Evolutionary conservation across 2,329 filamentous ascomycete species (phyloP), one percentile per base, ranked within the genome.

Genomic region (Paraconiothyrium brasiliense): DNA sequence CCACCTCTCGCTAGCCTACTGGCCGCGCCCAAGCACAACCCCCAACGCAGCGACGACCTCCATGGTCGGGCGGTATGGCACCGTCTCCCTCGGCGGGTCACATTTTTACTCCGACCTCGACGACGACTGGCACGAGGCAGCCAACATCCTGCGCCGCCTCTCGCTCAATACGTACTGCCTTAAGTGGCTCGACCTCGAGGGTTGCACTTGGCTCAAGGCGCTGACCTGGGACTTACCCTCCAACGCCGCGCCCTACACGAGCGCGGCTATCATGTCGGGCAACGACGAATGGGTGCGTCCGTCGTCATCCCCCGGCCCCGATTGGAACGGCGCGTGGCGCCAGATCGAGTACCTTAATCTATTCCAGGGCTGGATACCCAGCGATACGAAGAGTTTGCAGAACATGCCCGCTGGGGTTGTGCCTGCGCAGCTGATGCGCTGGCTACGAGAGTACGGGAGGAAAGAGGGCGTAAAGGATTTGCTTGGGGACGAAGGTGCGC

Each of bases 1-100:
- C 0, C 87, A 89, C 65, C 79, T 90, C 2, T 89, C 87, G 0
- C 79, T 90, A 2, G 87, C 87, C 2, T 81, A 87, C 71, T 90
- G 87, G 87, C 86, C 87, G 2, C 76, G 80, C 22, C 87, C 87
- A 2, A 85, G 84, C 0, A 75, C 85, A n/a, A 87, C 85, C 0
- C 85, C 85, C 0, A 84, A 86, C 62, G 77, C 85, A 2, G 76
- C 77, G 2, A 82, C 80, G 9, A 73, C 82, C 7, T 81, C 80
- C 11, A 77, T 85, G 64, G 72, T 82, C 11, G 78, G 77, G 22
- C 75, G 78, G 30, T 72, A 79, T 54, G 78, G 78, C 20, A 77
- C 79, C 14, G 77, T 86, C 22, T 71, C 78, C 6, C 83, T 86
- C 35, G 82, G 84, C 54, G 85, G 84, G 14, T 83, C 82, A 4